Evolutionary conservation across 495 filamentous ascomycete species (phyloP), one percentile per base, ranked within the genome.

Genomic region (Alectoria sarmentosa): DNA sequence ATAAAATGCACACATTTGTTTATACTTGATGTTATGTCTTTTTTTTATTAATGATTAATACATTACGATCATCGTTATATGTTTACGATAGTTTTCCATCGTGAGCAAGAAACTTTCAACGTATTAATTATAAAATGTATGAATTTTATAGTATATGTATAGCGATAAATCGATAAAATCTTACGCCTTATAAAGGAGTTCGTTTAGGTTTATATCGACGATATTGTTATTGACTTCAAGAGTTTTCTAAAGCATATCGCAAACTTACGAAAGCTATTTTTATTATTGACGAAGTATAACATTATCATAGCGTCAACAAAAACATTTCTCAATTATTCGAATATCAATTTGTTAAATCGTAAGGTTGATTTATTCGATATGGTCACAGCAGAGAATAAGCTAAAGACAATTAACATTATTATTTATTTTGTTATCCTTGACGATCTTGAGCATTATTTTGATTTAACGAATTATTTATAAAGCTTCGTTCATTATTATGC

Each of bases 1-100:
- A 26, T 23, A 23, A 52, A 55, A 14, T 46, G 36, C 17, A 44
- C 41, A 3, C 41, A 44, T 21, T 44, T 44, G 41, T 44, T 17
- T 21, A n/a, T n/a, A 2, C 37, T 63, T 3, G 54, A 70, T 32
- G n/a, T 30, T 0, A 17, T 42, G 4, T 42, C 30, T 2, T 66
- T 68, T 48, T 70, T 70, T 34, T 69, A 65, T 28, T 49, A 70
- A 34, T 70, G 49, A 58, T 42, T 9, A 0, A 52, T 70, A 0
- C 23, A 23, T 4, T 15, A 11, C 15, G 9, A 62, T 1, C 11
- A 69, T 34, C 28, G 46, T 6, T 28, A 66, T 17, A 61, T 52
- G 17, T 37, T 70, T 28, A 62, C 58, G 1, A 59, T 68, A 10
- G 48, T 60, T 13, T 46, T 28, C 17, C 58, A 69, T 28, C 3